phyloP scores from a whole-genome alignment of 2,329 filamentous ascomycete genomes.

The Penicillium expansum region DNA sequence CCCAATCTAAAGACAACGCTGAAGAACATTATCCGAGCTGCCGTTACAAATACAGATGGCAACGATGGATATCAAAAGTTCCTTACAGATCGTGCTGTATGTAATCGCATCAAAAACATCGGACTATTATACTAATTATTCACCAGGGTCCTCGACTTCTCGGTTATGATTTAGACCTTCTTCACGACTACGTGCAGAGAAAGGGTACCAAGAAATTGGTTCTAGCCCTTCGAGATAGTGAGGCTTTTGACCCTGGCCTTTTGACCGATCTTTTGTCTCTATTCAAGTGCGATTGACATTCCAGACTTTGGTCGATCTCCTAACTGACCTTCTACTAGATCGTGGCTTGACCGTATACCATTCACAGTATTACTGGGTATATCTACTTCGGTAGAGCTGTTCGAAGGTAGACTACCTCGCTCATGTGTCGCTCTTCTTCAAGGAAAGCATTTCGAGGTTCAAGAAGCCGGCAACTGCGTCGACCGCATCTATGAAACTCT shows the following conservation, averaged over 20 bases:
- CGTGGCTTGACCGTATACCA: conserved; percentile 61
- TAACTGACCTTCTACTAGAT: conserved; percentile 41
- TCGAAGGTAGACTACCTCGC: conserved; percentile 57
- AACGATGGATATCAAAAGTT: conserved; percentile 41
- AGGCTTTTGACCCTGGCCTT: conserved; percentile 47
- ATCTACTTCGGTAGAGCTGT: conserved; percentile 61
- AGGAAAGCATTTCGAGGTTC: conserved; percentile 55
- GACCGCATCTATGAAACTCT: conserved; percentile 42
- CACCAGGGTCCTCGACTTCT: conserved; percentile 42
- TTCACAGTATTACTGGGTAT: conserved; percentile 60
- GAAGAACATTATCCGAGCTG: conserved; percentile 46
- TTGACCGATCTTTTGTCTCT: conserved; percentile 46
- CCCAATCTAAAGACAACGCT: conserved; percentile 47
- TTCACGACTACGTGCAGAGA: conserved; percentile 43
- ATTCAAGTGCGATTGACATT: conserved; percentile 42
- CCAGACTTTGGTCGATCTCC: background rate
- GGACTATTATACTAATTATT: conserved; percentile 11
- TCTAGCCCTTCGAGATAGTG: conserved; percentile 46
- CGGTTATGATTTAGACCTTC: conserved; percentile 47
- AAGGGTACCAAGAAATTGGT: conserved; percentile 40
- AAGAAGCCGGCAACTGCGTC: conserved; percentile 48
- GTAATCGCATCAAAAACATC: conserved; percentile 1
- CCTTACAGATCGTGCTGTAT: conserved; percentile 40
- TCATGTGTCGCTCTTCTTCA: conserved; percentile 52
- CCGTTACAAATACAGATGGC: conserved; percentile 39